Conservation (phyloP, 768 basidiomycete species). For the Leccinellum luteum region DNA sequence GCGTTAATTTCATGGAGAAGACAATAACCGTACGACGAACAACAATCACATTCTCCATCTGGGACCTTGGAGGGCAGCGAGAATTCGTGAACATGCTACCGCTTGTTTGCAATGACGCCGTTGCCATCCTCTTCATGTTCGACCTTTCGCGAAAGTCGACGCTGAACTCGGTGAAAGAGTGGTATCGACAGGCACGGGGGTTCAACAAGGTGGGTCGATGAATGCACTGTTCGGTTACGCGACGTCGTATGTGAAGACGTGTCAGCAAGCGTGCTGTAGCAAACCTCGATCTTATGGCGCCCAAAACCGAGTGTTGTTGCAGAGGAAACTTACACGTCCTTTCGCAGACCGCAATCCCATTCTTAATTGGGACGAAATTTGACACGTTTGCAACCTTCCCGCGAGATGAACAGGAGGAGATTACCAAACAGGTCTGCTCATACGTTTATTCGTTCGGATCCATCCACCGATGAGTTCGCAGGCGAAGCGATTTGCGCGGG, state of each 20-base stretch:
- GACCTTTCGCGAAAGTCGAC: constrained; percentile 97
- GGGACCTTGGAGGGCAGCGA: constrained; percentile 96
- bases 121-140: constrained; percentile 99
- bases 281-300: constrained; percentile 2
- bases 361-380: constrained; percentile 97
- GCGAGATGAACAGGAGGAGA: constrained; percentile 98
- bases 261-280: background rate
- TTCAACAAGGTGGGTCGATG: constrained; percentile 85
- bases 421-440: constrained; percentile 86
- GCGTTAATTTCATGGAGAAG: constrained; percentile 99
- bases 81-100: constrained; percentile 99
- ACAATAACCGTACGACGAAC: constrained; percentile 97
- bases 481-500: constrained; percentile 97
- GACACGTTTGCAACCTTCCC: constrained; percentile 96
- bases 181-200: constrained; percentile 98
- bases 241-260: background rate
- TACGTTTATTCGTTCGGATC: constrained; percentile 4
- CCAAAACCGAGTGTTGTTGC: constrained; percentile 7
- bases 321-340: constrained; percentile 14
- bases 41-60: constrained; percentile 99
- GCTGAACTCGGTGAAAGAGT: constrained; percentile 97
- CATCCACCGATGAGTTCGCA: constrained; percentile 30
- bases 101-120: constrained; percentile 98
- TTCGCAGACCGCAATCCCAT: constrained; percentile 91
- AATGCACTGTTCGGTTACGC: background rate